A percentile compares a stretch with the other conserved stretches of the same genome.
Conservation (phyloP, 371 early-diverging fungal genomes). For the Batkoa obscura region DNA sequence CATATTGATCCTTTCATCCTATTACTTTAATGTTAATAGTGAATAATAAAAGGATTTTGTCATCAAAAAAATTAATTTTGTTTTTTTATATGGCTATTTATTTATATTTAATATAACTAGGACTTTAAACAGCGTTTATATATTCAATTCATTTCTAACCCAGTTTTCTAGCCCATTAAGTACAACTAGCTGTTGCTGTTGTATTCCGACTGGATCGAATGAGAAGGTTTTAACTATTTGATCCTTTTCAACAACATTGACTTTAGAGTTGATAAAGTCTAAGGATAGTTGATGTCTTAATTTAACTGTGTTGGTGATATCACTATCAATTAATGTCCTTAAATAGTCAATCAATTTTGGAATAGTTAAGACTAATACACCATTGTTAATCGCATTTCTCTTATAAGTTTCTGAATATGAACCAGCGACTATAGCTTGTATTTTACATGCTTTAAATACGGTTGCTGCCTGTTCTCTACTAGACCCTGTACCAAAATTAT, state of each 20-base stretch:
- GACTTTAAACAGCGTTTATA: neutral
- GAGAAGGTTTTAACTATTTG: slow-evolving; percentile 28
- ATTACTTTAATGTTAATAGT: no score
- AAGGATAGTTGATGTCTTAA: slow-evolving; percentile 48
- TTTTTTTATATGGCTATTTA: no score
- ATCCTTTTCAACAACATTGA: slow-evolving; percentile 24
- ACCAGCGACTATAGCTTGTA: slow-evolving; percentile 67
- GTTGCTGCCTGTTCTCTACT: slow-evolving; percentile 95
- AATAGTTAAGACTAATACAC: slow-evolving; percentile 69
- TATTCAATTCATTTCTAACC: slow-evolving; percentile 29
- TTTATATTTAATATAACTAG: no score
- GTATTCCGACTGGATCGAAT: slow-evolving; percentile 58
- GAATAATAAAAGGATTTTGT: no score
- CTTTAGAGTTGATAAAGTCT: slow-evolving; percentile 21
- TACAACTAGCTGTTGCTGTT: slow-evolving; percentile 82
- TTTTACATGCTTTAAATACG: slow-evolving; percentile 65
- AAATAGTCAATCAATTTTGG: slow-evolving; percentile 59
- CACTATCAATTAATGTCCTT: slow-evolving; percentile 18
- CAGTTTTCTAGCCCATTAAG: slow-evolving; percentile 83
- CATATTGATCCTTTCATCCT: no score
- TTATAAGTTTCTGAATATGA: slow-evolving; percentile 89
- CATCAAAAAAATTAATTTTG: no score
- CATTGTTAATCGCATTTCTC: slow-evolving; percentile 93
- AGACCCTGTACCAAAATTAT: slow-evolving; percentile 92
- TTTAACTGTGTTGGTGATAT: slow-evolving; percentile 32